A percentile compares a stretch with the other conserved stretches of the same genome.
phyloP scores from a whole-genome alignment of 1,284 basidiomycete species.

The Cystobasidium slooffiae region DNA sequence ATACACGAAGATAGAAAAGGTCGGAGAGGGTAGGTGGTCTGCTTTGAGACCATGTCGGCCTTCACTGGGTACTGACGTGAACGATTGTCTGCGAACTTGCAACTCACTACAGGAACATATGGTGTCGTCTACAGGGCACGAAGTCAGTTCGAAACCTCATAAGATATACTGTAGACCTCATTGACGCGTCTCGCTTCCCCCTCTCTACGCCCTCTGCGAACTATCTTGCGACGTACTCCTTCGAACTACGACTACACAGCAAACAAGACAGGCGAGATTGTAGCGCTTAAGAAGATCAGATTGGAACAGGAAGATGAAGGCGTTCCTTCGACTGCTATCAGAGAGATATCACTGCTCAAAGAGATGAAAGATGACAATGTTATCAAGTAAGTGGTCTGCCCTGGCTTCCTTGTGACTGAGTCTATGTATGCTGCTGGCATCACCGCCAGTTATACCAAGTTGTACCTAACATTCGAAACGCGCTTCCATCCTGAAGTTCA shows the following conservation, averaged over 20 bases:
- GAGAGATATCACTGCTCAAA: conserved; percentile 95
- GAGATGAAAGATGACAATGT: conserved; percentile 96
- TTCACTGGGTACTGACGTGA: conserved; percentile 4
- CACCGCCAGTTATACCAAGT: not conserved
- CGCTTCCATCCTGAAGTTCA: too few species aligned
- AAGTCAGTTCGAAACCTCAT: conserved; percentile 59
- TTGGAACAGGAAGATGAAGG: conserved; percentile 98
- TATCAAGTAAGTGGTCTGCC: conserved; percentile 66
- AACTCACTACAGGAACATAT: conserved; percentile 76
- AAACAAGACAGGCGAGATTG: conserved; percentile 71
- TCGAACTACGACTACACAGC: conserved; percentile 32
- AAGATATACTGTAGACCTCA: not conserved
- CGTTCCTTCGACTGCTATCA: conserved; percentile 94
- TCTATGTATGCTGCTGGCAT: not conserved
- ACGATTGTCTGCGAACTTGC: not conserved
- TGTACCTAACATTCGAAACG: not conserved
- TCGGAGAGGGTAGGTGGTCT: conserved; percentile 51
- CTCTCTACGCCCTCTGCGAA: not conserved
- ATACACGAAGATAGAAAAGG: conserved; percentile 53
- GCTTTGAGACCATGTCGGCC: not conserved
- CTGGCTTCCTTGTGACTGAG: not conserved
- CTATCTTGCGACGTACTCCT: too few species aligned
- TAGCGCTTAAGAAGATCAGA: conserved; percentile 96
- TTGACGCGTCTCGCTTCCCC: not conserved
- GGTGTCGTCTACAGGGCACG: conserved; percentile 92